Conservation (phyloP, 2,329 filamentous ascomycete genomes). For the Ophiocordyceps camponoti-saundersi region DNA sequence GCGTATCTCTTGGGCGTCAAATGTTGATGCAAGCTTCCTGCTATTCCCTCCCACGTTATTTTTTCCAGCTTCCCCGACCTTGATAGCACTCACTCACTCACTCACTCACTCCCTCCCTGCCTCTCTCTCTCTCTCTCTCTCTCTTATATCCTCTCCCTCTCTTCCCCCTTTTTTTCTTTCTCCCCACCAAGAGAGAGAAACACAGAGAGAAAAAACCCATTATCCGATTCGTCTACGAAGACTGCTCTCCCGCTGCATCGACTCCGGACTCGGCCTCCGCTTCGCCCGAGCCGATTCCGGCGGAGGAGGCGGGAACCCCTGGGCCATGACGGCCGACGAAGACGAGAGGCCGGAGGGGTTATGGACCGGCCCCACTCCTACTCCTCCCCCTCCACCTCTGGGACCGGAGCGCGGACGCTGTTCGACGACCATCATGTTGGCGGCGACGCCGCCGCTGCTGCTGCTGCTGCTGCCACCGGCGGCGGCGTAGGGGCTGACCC, state of each 20-base stretch:
- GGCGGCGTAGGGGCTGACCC: constrained; percentile 43
- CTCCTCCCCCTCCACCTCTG: not conserved
- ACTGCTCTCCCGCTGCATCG: constrained; percentile 24
- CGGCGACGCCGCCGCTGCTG: not conserved
- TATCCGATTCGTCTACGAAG: constrained; percentile 21
- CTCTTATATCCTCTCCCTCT: no score
- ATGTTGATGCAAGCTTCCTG: no score
- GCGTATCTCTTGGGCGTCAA: not conserved
- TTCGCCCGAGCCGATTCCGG: constrained; percentile 28
- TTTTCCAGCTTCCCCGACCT: no score
- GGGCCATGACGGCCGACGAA: constrained; percentile 6
- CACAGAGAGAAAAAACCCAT: no score
- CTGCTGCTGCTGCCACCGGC: constrained; percentile 13
- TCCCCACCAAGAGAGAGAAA: no score
- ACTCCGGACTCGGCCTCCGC: constrained; percentile 32
- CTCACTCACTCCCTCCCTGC: no score
- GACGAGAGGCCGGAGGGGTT: not conserved
- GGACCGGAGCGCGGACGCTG: not conserved
- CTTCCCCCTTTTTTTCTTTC: no score
- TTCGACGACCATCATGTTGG: not conserved
- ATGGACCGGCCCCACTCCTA: not conserved
- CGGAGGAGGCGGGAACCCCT: constrained; percentile 11
- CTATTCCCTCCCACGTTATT: not conserved
- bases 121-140: no score
- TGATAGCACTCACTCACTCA: no score